Percentiles rank a stretch among this genome's conserved stretches.
phyloP scores from a whole-genome alignment of 768 basidiomycete genomes.

The Auriculariales sp. region DNA sequence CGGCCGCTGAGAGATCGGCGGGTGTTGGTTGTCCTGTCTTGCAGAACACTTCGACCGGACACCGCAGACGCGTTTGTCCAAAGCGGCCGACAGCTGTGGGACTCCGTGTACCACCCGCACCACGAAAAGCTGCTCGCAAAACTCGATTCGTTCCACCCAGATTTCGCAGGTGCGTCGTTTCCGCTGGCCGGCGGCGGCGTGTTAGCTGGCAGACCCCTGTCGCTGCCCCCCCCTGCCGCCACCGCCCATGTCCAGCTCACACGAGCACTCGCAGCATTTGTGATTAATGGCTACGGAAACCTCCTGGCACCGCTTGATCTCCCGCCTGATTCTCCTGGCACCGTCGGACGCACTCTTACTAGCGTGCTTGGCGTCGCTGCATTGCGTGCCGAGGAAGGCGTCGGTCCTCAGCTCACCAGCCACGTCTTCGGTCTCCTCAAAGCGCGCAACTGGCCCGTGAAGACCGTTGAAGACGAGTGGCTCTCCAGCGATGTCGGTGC shows the following conservation, averaged over 20 bases:
- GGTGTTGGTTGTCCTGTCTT: neutral
- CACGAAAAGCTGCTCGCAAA: conserved; percentile 80
- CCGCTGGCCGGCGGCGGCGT: neutral
- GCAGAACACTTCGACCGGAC: conserved; percentile 34
- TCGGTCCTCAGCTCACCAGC: conserved; percentile 76
- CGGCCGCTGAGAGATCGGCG: neutral
- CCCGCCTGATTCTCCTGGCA: conserved; percentile 45
- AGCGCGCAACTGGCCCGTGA: conserved; percentile 42
- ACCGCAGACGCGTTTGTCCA: conserved; percentile 47
- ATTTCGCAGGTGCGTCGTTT: conserved; percentile 59
- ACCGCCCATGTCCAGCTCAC: conserved; percentile 1
- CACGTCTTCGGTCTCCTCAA: conserved; percentile 87
- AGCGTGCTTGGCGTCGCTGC: conserved; percentile 77
- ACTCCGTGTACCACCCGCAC: conserved; percentile 80
- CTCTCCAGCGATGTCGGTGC: conserved; percentile 75
- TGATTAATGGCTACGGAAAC: conserved; percentile 74
- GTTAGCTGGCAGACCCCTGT: too few relatives aligned
- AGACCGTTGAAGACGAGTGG: conserved; percentile 62
- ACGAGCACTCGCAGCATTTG: conserved; percentile 36
- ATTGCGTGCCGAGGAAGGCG: conserved; percentile 69
- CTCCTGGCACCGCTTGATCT: conserved; percentile 58
- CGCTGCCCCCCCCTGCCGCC: conserved; percentile 3
- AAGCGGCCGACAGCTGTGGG: conserved; percentile 65
- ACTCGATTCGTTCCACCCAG: conserved; percentile 78
- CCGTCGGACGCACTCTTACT: conserved; percentile 71